phyloP scores from a whole-genome alignment of 345 rosid genomes.

The Aquilaria malaccensis region DNA sequence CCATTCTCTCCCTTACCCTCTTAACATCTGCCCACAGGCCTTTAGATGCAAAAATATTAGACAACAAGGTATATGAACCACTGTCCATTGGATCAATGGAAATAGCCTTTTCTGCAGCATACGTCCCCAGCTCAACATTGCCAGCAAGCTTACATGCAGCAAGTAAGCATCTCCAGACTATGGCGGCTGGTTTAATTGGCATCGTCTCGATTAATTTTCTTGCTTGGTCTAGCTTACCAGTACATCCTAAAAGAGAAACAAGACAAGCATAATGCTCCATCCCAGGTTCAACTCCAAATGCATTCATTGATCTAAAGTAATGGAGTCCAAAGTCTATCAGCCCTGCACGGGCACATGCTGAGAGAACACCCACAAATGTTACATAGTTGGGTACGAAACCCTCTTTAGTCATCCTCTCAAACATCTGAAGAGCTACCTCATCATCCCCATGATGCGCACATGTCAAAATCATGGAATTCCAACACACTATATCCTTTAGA shows the following conservation, averaged over 20 bases:
- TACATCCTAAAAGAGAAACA: slow-evolving; percentile 58
- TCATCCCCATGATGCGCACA: slow-evolving; percentile 75
- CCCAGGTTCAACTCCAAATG: slow-evolving; percentile 51
- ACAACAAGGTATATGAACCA: slow-evolving; percentile 55
- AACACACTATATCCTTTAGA: slow-evolving; percentile 48
- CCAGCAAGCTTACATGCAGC: slow-evolving; percentile 45
- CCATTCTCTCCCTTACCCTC: slow-evolving; percentile 60
- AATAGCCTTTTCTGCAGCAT: slow-evolving; percentile 70
- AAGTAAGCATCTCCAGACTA: slow-evolving; percentile 70
- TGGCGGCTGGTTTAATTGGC: slow-evolving; percentile 41
- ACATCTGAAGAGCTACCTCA: slow-evolving; percentile 40
- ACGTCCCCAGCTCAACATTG: slow-evolving; percentile 44
- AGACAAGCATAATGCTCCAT: slow-evolving; percentile 61
- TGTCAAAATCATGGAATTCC: slow-evolving; percentile 67
- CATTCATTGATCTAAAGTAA: slow-evolving; percentile 42
- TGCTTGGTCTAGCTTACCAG: slow-evolving; percentile 59
- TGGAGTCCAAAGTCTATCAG: slow-evolving; percentile 49
- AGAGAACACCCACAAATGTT: slow-evolving; percentile 62
- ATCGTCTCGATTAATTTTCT: slow-evolving; percentile 50
- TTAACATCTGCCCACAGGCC: slow-evolving; percentile 70
- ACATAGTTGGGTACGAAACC: slow-evolving; percentile 60
- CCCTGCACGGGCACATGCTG: slow-evolving; percentile 76
- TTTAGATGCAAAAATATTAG: slow-evolving; percentile 55
- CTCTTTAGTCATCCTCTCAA: slow-evolving; percentile 41
- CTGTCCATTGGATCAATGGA: slow-evolving; percentile 52